A percentile compares a stretch with the other conserved stretches of the same genome.
Evolutionary conservation across 441 rosid species (phyloP).

Genomic region (Rhodomyrtus psidioides): DNA sequence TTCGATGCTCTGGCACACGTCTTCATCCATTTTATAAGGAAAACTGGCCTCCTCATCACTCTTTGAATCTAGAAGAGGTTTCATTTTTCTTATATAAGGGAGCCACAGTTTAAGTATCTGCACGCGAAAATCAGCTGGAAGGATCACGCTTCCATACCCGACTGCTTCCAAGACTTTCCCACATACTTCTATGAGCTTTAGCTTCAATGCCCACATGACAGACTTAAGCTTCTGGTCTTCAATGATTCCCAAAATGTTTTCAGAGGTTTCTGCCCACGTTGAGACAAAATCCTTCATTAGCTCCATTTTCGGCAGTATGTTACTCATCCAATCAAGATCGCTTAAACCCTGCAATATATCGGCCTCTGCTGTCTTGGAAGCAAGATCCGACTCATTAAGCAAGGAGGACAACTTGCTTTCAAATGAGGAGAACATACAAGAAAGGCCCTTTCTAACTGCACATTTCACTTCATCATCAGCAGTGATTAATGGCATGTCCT

Average conservation of each 20-base stretch:
- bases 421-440: slow-evolving; percentile 37
- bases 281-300: slow-evolving; percentile 74
- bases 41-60: slow-evolving; percentile 27
- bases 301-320: slow-evolving; percentile 59
- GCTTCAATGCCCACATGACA: slow-evolving; percentile 56
- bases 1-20: slow-evolving; percentile 63
- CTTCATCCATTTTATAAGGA: slow-evolving; percentile 66
- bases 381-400: slow-evolving; percentile 24
- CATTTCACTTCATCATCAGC: slow-evolving; percentile 65
- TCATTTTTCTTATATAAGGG: slow-evolving; percentile 70
- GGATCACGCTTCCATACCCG: slow-evolving; percentile 76
- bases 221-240: slow-evolving; percentile 49
- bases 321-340: slow-evolving; percentile 72
- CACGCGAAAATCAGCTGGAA: slow-evolving; percentile 42
- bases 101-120: slow-evolving; percentile 63
- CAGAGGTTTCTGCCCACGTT: slow-evolving; percentile 54
- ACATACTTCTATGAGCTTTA: slow-evolving; percentile 64
- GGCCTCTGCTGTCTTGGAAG: slow-evolving; percentile 22
- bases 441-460: slow-evolving; percentile 43
- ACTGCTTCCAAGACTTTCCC: slow-evolving; percentile 83
- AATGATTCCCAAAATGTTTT: slow-evolving; percentile 31
- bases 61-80: slow-evolving; percentile 53
- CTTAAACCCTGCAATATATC: slow-evolving; percentile 27
- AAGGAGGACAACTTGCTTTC: slow-evolving; percentile 37
- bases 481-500: slow-evolving; percentile 41